Percentiles rank a stretch among this genome's conserved stretches.
Evolutionary conservation across 768 basidiomycete genomes (phyloP).

Genomic region (Mrakia blollopis): DNA sequence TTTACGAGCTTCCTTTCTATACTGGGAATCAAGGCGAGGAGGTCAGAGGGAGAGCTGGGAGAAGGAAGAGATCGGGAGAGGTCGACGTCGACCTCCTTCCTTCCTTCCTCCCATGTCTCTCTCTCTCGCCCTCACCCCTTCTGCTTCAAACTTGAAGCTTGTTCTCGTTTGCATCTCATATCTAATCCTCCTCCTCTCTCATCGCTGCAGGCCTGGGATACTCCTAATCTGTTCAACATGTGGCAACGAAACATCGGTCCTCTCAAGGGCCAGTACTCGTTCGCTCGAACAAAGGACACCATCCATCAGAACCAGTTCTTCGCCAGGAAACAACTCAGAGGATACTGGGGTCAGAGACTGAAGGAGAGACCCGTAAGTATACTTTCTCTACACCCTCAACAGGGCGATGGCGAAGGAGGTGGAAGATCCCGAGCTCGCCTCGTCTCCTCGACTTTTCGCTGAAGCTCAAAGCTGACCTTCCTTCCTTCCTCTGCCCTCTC

Average conservation of each 20-base stretch:
- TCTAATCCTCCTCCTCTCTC: background rate
- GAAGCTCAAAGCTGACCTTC: slow-evolving; percentile 1
- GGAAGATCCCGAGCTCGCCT: background rate
- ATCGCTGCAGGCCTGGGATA: slow-evolving; percentile 73
- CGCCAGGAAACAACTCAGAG: slow-evolving; percentile 77
- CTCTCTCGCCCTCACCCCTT: background rate
- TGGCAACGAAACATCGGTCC: slow-evolving; percentile 66
- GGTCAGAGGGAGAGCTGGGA: background rate
- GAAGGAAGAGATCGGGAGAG: background rate
- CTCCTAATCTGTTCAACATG: slow-evolving; percentile 82
- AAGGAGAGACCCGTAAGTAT: slow-evolving; percentile 22
- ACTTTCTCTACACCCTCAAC: background rate
- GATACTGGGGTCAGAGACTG: slow-evolving; percentile 77
- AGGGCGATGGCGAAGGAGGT: background rate
- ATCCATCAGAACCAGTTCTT: slow-evolving; percentile 90
- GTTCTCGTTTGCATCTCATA: background rate
- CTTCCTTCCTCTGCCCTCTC: background rate
- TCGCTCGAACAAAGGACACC: slow-evolving; percentile 56
- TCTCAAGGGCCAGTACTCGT: slow-evolving; percentile 51
- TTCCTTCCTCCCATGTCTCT: background rate
- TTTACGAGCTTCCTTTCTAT: background rate
- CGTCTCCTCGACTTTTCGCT: background rate
- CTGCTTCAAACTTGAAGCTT: background rate
- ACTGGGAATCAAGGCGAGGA: no score
- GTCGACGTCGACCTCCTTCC: background rate